Conservation (phyloP, 129 eudicot species). For the Pulicaria dysenterica region DNA sequence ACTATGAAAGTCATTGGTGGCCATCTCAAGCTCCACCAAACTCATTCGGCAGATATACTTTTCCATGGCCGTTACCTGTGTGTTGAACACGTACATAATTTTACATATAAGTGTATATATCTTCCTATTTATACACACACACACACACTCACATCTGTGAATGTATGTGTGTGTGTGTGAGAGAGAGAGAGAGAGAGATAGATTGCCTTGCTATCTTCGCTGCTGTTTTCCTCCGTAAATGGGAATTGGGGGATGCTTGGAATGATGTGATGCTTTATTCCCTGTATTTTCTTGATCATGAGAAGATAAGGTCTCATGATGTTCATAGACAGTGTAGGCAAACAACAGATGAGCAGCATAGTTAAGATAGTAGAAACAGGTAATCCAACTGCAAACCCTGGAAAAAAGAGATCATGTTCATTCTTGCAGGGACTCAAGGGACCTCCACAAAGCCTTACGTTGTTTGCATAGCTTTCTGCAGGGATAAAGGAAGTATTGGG, state of each 20-base stretch:
- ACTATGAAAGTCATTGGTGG: constrained; percentile 43
- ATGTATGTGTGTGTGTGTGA: no score
- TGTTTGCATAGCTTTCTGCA: constrained; percentile 37
- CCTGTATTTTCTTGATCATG: constrained; percentile 29
- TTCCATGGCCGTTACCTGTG: constrained; percentile 41
- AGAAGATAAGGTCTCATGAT: constrained; percentile 27
- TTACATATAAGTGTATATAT: neutral
- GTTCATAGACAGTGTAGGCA: constrained; percentile 27
- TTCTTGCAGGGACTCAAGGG: constrained; percentile 31
- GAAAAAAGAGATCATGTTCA: constrained; percentile 22
- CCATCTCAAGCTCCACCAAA: constrained; percentile 40
- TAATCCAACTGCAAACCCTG: constrained; percentile 28
- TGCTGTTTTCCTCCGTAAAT: neutral
- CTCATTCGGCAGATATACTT: constrained; percentile 32
- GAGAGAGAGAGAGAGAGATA: neutral
- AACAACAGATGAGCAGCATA: constrained; percentile 19
- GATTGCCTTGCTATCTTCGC: neutral
- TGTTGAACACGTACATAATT: neutral
- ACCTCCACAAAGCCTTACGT: constrained; percentile 44
- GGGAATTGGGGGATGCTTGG: neutral
- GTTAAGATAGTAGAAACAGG: constrained; percentile 18
- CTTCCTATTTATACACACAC: neutral
- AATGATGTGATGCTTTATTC: constrained; percentile 13
- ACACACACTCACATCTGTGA: no score
- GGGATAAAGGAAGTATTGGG: neutral